These are phyloP conservation scores for Neurospora pannonica DNA, from an alignment of 495 filamentous ascomycete genomes.

Conservation along the genomic window DNA sequence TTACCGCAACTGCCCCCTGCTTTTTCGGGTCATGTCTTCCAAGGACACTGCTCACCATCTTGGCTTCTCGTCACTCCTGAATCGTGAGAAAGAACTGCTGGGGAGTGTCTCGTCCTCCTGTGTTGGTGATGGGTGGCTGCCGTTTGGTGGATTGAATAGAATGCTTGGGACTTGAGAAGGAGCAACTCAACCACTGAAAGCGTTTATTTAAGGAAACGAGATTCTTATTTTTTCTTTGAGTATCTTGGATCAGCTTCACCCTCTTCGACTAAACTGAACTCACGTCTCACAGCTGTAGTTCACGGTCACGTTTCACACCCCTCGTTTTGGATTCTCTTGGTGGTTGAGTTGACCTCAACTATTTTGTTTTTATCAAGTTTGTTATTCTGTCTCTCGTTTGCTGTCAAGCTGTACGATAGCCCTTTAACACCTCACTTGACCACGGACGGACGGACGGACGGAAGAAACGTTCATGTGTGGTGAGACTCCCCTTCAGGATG, in stretches of 20 bases:
- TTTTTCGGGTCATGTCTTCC: neutral
- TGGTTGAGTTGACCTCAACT: no score
- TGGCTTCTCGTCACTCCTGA: neutral
- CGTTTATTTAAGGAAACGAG: no score
- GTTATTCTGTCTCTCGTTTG: no score
- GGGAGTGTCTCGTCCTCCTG: neutral
- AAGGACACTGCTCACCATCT: neutral
- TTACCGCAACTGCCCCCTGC: no score
- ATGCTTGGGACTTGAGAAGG: neutral
- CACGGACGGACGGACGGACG: no score
- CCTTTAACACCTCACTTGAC: no score
- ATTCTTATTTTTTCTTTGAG: no score
- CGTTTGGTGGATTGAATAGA: neutral
- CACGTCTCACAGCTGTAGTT: neutral
- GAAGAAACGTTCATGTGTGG: neutral
- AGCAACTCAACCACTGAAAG: neutral
- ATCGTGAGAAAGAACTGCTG: neutral
- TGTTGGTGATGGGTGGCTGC: neutral
- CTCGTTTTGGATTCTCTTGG: neutral
- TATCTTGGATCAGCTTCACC: neutral
- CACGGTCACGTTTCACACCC: neutral
- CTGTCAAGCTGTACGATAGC: no score
- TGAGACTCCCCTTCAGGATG: neutral
- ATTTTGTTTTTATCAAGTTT: no score
- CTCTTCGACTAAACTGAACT: neutral